phyloP scores from a whole-genome alignment of 192 early-diverging fungal species.

The Coemansia sp. region DNA sequence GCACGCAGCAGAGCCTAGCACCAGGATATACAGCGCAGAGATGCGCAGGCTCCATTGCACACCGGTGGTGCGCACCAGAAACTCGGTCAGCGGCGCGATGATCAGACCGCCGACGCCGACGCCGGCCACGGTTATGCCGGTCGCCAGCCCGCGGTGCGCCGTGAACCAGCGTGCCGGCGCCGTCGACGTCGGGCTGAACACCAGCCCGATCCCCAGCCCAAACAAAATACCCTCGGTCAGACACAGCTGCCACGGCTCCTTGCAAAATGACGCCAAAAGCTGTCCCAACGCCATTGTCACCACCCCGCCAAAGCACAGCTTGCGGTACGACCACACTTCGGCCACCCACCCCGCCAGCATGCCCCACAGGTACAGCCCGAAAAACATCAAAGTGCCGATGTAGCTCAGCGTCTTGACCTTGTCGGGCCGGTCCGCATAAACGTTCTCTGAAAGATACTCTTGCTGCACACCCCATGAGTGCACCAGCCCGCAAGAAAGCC shows the following conservation, averaged over 20 bases:
- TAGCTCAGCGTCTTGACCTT: conserved; percentile 38
- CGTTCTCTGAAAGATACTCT: conserved; percentile 38
- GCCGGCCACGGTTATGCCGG: conserved; percentile 67
- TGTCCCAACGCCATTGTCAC: conserved; percentile 57
- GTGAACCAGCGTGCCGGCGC: conserved; percentile 69
- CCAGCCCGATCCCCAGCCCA: conserved; percentile 60
- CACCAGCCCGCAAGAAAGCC: conserved; percentile 35
- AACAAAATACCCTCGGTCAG: conserved; percentile 67
- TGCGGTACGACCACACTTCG: conserved; percentile 49
- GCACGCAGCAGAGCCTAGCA: conserved; percentile 41
- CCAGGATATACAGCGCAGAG: conserved; percentile 51
- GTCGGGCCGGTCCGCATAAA: conserved; percentile 16
- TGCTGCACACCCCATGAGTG: conserved; percentile 53
- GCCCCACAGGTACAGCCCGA: conserved; percentile 43
- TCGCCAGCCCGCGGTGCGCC: conserved; percentile 60
- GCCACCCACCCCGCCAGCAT: conserved; percentile 48
- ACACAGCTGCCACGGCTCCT: conserved; percentile 67
- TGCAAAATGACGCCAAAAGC: conserved; percentile 63
- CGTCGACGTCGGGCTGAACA: conserved; percentile 62
- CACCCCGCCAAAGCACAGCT: conserved; percentile 31
- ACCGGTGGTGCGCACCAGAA: conserved; percentile 34
- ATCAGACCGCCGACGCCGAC: conserved; percentile 67
- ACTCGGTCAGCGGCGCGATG: conserved; percentile 60
- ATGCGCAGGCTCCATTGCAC: conserved; percentile 57
- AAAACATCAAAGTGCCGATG: conserved; percentile 50